Conservation (phyloP, 2,329 filamentous ascomycete genomes). For the Boeremia lycopersici region DNA sequence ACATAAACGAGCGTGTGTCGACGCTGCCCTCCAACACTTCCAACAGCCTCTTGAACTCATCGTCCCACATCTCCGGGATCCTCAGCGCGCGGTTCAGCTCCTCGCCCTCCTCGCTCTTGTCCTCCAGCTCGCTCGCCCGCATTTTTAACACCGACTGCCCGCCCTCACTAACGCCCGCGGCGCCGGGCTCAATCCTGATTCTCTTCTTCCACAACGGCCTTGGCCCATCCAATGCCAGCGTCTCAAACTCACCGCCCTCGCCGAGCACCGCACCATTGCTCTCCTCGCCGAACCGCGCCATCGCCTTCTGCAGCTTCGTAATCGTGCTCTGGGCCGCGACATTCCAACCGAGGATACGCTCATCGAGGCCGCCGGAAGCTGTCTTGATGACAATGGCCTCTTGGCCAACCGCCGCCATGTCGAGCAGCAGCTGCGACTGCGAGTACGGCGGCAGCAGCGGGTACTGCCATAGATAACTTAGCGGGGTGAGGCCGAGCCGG, state of each 20-base stretch:
- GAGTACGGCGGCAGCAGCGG: constrained; percentile 67
- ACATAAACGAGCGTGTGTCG: constrained; percentile 7
- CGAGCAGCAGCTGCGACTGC: constrained; percentile 66
- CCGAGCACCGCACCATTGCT: constrained; percentile 77
- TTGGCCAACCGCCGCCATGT: constrained; percentile 79
- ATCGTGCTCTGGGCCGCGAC: constrained; percentile 65
- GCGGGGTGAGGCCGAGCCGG: constrained; percentile 79
- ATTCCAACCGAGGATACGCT: constrained; percentile 78
- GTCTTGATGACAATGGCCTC: constrained; percentile 96
- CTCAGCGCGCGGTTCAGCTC: constrained; percentile 49
- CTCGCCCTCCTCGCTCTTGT: constrained; percentile 45
- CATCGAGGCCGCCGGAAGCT: constrained; percentile 85
- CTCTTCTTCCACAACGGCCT: constrained; percentile 70
- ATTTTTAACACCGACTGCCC: constrained; percentile 78
- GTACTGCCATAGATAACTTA: constrained; percentile 94
- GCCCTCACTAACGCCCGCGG: constrained; percentile 69
- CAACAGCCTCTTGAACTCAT: constrained; percentile 58
- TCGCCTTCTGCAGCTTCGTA: constrained; percentile 57
- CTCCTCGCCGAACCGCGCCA: constrained; percentile 70
- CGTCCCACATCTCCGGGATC: constrained; percentile 71
- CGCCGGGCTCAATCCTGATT: constrained; percentile 66
- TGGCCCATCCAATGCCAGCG: constrained; percentile 83
- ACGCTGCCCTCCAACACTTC: constrained; percentile 4
- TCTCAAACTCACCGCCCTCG: constrained; percentile 97
- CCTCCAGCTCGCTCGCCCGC: constrained; percentile 60